These are phyloP conservation scores for Populus davidiana DNA, from an alignment of 345 rosid species.

Conservation along the genomic window DNA sequence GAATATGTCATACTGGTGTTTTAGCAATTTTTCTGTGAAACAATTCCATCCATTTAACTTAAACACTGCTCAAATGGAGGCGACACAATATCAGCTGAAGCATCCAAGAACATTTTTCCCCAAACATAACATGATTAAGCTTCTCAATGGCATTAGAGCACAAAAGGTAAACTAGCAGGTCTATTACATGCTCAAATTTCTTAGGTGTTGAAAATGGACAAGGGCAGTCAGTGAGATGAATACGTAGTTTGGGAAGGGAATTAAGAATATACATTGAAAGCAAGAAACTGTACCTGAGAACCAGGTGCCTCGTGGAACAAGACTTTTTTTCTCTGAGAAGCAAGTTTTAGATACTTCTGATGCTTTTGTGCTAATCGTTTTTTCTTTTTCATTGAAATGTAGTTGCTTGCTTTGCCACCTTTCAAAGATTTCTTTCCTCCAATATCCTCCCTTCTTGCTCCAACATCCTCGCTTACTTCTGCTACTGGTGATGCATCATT, in stretches of 20 bases:
- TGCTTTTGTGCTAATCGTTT: conserved; percentile 41
- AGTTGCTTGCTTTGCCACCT: conserved; percentile 43
- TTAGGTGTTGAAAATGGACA: not conserved
- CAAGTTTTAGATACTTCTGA: conserved; percentile 50
- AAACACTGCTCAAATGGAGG: not conserved
- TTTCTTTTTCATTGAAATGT: conserved; percentile 47
- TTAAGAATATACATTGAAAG: not conserved
- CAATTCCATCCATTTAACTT: not conserved
- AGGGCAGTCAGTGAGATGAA: conserved; percentile 5
- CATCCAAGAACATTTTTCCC: not conserved
- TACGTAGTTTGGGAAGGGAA: not conserved
- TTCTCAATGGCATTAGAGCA: not conserved
- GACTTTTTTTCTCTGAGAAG: conserved; percentile 48
- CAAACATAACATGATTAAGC: not conserved
- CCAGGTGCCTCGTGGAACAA: conserved; percentile 40
- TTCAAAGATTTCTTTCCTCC: conserved; percentile 38
- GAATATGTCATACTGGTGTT: not conserved
- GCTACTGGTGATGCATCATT: conserved; percentile 32
- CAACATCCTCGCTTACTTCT: conserved; percentile 32
- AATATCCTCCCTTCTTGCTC: conserved; percentile 30
- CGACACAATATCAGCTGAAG: not conserved
- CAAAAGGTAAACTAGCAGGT: not conserved
- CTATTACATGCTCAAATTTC: not conserved
- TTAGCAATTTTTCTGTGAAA: not conserved
- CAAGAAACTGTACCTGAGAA: conserved; percentile 50